Evolutionary conservation across 805 yeast genomes (phyloP).

Genomic region (Lachancea sp.): DNA sequence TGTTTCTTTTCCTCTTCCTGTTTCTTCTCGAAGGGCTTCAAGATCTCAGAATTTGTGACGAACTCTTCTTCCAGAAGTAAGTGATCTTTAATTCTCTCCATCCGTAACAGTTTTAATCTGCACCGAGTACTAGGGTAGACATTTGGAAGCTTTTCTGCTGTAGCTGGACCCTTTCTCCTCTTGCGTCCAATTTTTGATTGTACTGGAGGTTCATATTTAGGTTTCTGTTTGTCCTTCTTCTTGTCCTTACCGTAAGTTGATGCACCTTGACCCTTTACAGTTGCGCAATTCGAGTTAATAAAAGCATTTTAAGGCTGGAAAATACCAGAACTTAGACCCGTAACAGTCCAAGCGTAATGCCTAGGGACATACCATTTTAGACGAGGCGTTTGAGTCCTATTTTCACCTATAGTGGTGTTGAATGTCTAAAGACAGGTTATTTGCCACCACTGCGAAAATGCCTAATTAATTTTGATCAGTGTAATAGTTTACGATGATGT

Average conservation of each 20-base stretch:
- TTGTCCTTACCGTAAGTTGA: slow-evolving; percentile 30
- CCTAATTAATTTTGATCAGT: not conserved
- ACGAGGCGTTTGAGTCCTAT: not conserved
- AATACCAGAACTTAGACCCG: not conserved
- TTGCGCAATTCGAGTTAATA: slow-evolving; percentile 1
- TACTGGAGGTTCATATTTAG: slow-evolving; percentile 98
- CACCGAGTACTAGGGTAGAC: slow-evolving; percentile 93
- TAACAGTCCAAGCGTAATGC: no score
- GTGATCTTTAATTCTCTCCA: slow-evolving; percentile 96
- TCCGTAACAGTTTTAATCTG: slow-evolving; percentile 78
- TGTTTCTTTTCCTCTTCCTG: slow-evolving; percentile 94
- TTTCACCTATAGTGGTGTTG: not conserved
- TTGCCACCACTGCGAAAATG: slow-evolving; percentile 3
- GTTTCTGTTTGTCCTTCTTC: slow-evolving; percentile 73
- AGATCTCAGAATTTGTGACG: slow-evolving; percentile 87
- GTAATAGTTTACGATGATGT: no score
- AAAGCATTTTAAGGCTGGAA: not conserved
- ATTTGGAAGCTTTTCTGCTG: slow-evolving; percentile 72
- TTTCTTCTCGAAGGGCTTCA: slow-evolving; percentile 94
- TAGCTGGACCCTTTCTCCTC: slow-evolving; percentile 88
- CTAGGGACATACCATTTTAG: slow-evolving; percentile 3
- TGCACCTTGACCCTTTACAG: slow-evolving; percentile 33
- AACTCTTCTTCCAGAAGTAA: slow-evolving; percentile 90
- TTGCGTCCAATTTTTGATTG: slow-evolving; percentile 89
- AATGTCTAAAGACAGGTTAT: not conserved